These are phyloP conservation scores for Samsoniella hepiali DNA, from an alignment of 2,329 filamentous ascomycete species.

Conservation along the genomic window DNA sequence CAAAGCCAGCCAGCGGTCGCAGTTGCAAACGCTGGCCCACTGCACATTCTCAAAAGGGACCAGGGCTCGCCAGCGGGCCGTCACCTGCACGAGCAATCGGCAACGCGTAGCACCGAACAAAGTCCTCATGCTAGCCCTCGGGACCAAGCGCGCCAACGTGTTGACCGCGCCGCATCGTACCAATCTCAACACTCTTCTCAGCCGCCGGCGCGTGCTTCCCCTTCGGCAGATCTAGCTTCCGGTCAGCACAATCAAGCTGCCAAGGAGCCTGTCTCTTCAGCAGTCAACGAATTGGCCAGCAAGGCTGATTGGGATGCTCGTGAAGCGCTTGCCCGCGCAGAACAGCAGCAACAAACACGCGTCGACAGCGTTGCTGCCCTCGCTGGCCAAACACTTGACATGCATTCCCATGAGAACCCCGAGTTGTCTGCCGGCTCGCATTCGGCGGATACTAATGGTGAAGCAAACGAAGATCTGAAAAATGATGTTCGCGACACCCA, in stretches of 20 bases:
- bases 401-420: slow-evolving; percentile 21
- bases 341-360: slow-evolving; percentile 47
- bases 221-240: slow-evolving; percentile 30
- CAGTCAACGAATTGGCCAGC: slow-evolving; percentile 61
- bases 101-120: slow-evolving; percentile 36
- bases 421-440: slow-evolving; percentile 40
- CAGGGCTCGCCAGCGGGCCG: slow-evolving; percentile 38
- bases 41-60: slow-evolving; percentile 53
- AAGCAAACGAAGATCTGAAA: slow-evolving; percentile 47
- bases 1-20: slow-evolving; percentile 29
- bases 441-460: slow-evolving; percentile 41
- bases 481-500: slow-evolving; percentile 43
- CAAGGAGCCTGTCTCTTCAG: slow-evolving; percentile 68
- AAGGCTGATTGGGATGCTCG: slow-evolving; percentile 55
- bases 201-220: slow-evolving; percentile 28
- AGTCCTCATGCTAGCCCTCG: slow-evolving; percentile 44
- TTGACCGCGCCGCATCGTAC: slow-evolving; percentile 33
- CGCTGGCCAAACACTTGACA: slow-evolving; percentile 1
- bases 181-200: slow-evolving; percentile 27
- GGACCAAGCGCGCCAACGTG: slow-evolving; percentile 39
- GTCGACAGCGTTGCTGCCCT: slow-evolving; percentile 43
- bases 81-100: slow-evolving; percentile 39
- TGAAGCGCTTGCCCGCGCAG: slow-evolving; percentile 59
- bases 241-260: slow-evolving; percentile 24
- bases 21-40: slow-evolving; percentile 31